Conservation (phyloP, 2,329 filamentous ascomycete species). For the Lomentospora prolificans region DNA sequence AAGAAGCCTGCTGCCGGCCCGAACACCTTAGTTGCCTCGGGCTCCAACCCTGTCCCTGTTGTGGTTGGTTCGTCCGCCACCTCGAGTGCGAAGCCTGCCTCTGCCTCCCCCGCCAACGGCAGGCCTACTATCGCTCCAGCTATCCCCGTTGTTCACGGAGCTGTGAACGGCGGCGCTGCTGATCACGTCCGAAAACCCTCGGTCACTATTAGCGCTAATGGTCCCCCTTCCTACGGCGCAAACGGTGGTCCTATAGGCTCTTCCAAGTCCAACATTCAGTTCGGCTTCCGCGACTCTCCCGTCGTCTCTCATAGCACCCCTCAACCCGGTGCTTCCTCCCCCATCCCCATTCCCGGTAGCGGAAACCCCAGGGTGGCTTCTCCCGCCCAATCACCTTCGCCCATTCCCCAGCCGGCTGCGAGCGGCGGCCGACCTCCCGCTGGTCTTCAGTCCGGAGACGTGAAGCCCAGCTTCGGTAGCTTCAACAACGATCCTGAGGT, state of each 20-base stretch:
- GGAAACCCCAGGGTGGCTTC: conserved; percentile 59
- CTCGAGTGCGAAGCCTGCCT: conserved; percentile 53
- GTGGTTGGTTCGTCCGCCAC: conserved; percentile 43
- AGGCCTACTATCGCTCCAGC: conserved; percentile 61
- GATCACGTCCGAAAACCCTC: conserved; percentile 81
- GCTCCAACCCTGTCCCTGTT: conserved; percentile 40
- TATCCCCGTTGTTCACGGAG: conserved; percentile 49
- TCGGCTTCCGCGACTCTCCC: conserved; percentile 67
- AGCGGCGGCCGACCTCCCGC: conserved; percentile 81
- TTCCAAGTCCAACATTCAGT: conserved; percentile 62
- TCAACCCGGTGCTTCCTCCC: conserved; percentile 42
- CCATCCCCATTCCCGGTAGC: conserved; percentile 53
- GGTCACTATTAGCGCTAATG: conserved; percentile 82
- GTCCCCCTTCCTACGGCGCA: conserved; percentile 61
- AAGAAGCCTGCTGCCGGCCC: conserved; percentile 47
- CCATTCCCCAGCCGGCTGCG: conserved; percentile 79
- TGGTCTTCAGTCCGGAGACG: conserved; percentile 55
- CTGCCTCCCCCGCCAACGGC: conserved; percentile 77
- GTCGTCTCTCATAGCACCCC: conserved; percentile 58
- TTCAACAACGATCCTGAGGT: conserved; percentile 74
- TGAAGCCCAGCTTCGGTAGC: conserved; percentile 68
- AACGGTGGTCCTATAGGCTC: conserved; percentile 60
- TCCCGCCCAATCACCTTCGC: conserved; percentile 80
- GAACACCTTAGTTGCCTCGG: conserved; percentile 51
- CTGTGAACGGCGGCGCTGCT: conserved; percentile 57